A percentile compares a stretch with the other conserved stretches of the same genome.
phyloP scores from a whole-genome alignment of 495 filamentous ascomycete species.

The Annulohypoxylon bovei region DNA sequence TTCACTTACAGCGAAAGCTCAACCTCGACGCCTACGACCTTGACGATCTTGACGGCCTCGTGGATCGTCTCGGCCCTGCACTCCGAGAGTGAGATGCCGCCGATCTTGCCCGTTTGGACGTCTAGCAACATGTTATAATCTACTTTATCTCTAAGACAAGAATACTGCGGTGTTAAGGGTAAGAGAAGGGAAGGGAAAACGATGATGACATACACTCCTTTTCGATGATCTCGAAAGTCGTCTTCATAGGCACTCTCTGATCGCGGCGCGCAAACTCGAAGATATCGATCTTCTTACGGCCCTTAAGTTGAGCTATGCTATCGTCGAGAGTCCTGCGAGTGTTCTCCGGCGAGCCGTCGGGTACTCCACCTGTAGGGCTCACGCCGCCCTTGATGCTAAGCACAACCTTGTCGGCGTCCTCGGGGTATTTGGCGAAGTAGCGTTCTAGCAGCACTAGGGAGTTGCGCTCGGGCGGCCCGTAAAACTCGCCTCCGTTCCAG shows the following conservation, averaged over 20 bases:
- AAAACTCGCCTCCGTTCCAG: constrained; percentile 87
- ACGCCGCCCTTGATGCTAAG: constrained; percentile 72
- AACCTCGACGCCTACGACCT: constrained; percentile 79
- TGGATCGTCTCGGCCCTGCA: constrained; percentile 78
- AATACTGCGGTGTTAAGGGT: not conserved
- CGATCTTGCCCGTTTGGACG: constrained; percentile 79
- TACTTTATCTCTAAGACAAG: not conserved
- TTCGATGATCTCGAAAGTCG: constrained; percentile 62
- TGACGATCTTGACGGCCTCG: constrained; percentile 72
- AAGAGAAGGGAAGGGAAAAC: not conserved
- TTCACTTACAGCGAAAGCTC: constrained; percentile 77
- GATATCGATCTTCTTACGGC: constrained; percentile 83
- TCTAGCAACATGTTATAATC: constrained; percentile 44
- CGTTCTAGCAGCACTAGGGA: constrained; percentile 69
- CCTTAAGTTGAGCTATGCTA: constrained; percentile 68
- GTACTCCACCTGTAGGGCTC: constrained; percentile 45
- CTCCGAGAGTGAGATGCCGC: constrained; percentile 81
- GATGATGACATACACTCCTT: constrained; percentile 54
- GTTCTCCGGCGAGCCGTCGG: constrained; percentile 70
- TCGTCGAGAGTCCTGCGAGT: constrained; percentile 75
- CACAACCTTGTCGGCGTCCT: constrained; percentile 71
- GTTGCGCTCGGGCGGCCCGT: constrained; percentile 77
- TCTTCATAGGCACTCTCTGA: constrained; percentile 59
- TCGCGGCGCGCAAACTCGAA: constrained; percentile 84
- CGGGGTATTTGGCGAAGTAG: constrained; percentile 75